Percentiles rank a stretch among this genome's conserved stretches.
Evolutionary conservation across 768 basidiomycete species (phyloP).

Genomic region (Boletus rufocinnamomeus): DNA sequence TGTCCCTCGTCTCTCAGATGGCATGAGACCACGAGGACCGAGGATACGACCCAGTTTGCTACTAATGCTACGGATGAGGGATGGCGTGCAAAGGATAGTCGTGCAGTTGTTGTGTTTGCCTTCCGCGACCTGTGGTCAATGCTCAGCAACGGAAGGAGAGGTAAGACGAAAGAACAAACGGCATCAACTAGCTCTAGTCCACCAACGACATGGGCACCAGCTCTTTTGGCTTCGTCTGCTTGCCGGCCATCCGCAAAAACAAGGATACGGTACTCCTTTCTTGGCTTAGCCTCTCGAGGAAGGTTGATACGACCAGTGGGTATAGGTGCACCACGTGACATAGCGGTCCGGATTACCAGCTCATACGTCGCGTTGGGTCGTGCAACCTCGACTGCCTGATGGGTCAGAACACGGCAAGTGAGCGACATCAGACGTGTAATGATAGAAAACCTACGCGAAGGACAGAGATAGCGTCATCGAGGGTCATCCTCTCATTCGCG

Average conservation of each 20-base stretch:
- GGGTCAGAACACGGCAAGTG: slow-evolving; percentile 5
- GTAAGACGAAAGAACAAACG: slow-evolving; percentile 46
- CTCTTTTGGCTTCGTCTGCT: slow-evolving; percentile 80
- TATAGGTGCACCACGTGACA: slow-evolving; percentile 76
- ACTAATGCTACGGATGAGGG: slow-evolving; percentile 75
- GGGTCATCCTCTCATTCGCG: slow-evolving; percentile 64
- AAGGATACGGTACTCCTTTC: slow-evolving; percentile 74
- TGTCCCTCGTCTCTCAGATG: slow-evolving; percentile 89
- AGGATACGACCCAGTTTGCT: slow-evolving; percentile 77
- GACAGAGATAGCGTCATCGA: slow-evolving; percentile 66
- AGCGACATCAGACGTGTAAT: slow-evolving; percentile 5
- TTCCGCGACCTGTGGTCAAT: slow-evolving; percentile 59
- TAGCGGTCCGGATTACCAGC: slow-evolving; percentile 75
- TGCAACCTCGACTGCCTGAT: slow-evolving; percentile 81
- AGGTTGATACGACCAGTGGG: slow-evolving; percentile 89
- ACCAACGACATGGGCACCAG: slow-evolving; percentile 90
- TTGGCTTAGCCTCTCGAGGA: slow-evolving; percentile 76
- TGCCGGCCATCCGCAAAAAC: slow-evolving; percentile 88
- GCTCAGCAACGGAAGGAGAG: slow-evolving; percentile 1
- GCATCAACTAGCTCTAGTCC: slow-evolving; percentile 88
- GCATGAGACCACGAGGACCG: slow-evolving; percentile 94
- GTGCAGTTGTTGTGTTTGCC: slow-evolving; percentile 70
- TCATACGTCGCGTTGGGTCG: slow-evolving; percentile 78
- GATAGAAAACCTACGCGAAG: slow-evolving; percentile 55
- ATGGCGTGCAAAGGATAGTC: slow-evolving; percentile 80